These are phyloP conservation scores for Aureobasidium uvarum DNA, from an alignment of 2,329 filamentous ascomycete genomes.

Conservation along the genomic window DNA sequence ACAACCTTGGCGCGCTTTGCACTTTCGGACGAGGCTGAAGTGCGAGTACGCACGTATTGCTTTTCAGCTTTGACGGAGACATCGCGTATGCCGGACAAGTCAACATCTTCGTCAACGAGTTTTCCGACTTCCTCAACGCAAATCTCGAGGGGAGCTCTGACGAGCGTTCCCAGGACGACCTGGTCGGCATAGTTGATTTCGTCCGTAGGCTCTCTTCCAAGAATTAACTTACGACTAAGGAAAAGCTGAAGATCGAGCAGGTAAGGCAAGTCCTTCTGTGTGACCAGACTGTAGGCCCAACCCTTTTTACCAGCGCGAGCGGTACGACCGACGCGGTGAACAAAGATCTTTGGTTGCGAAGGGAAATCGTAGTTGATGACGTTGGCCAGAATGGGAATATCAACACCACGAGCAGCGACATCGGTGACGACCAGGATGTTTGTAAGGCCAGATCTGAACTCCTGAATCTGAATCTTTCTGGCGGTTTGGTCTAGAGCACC, in stretches of 20 bases:
- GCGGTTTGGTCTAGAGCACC: conserved; percentile 93
- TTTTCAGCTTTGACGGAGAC: conserved; percentile 89
- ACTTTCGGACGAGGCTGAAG: conserved; percentile 85
- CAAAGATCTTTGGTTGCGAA: conserved; percentile 92
- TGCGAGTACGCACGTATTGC: conserved; percentile 84
- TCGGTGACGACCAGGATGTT: conserved; percentile 96
- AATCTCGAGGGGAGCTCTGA: conserved; percentile 69
- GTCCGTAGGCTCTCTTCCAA: conserved; percentile 64
- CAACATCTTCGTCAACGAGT: conserved; percentile 69
- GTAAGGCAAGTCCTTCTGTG: conserved; percentile 86
- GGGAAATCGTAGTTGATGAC: conserved; percentile 99
- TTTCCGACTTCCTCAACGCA: conserved; percentile 83
- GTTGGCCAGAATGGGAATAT: conserved; percentile 93
- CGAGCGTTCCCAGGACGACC: conserved; percentile 75
- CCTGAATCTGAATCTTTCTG: conserved; percentile 84
- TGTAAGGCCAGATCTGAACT: conserved; percentile 78
- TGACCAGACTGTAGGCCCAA: conserved; percentile 92
- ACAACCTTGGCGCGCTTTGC: conserved; percentile 82
- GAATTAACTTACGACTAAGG: conserved; percentile 75
- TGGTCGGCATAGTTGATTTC: conserved; percentile 74
- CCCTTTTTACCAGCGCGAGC: conserved; percentile 88
- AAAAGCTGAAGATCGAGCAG: conserved; percentile 93
- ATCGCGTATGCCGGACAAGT: conserved; percentile 66
- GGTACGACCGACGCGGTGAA: conserved; percentile 93
- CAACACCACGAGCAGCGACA: conserved; percentile 91